Percentiles rank a stretch among this genome's conserved stretches.
Conservation (phyloP, 2,329 filamentous ascomycete genomes). For the Fusarium pseudoanthophilum region DNA sequence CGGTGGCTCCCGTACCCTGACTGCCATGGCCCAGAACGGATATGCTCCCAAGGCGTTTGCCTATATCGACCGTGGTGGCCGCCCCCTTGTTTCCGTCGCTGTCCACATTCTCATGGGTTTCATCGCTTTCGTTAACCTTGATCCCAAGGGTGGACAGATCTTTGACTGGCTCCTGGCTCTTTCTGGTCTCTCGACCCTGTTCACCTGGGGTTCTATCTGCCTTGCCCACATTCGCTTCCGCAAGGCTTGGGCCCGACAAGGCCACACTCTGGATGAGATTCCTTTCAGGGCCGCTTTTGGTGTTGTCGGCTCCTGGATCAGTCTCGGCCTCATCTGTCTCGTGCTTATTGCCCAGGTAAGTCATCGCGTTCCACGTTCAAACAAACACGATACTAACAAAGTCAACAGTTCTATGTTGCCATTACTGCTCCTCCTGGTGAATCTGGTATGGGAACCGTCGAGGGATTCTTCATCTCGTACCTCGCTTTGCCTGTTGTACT, state of each 20-base stretch:
- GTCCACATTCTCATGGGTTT: slow-evolving; percentile 59
- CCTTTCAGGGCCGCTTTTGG: slow-evolving; percentile 71
- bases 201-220: slow-evolving; percentile 74
- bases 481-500: slow-evolving; percentile 66
- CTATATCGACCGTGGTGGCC: slow-evolving; percentile 64
- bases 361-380: not conserved
- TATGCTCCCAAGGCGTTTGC: slow-evolving; percentile 64
- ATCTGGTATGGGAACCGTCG: slow-evolving; percentile 52
- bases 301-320: slow-evolving; percentile 71
- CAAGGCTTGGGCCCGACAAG: slow-evolving; percentile 66
- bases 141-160: slow-evolving; percentile 59
- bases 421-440: slow-evolving; percentile 51
- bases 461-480: slow-evolving; percentile 66
- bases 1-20: slow-evolving; percentile 65
- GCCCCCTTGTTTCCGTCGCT: slow-evolving; percentile 59
- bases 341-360: slow-evolving; percentile 65
- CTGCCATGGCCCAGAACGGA: slow-evolving; percentile 64
- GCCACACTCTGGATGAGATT: slow-evolving; percentile 73
- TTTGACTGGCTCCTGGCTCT: slow-evolving; percentile 74
- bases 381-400: slow-evolving; percentile 12
- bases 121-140: slow-evolving; percentile 60
- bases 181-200: slow-evolving; percentile 70
- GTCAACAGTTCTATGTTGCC: slow-evolving; percentile 60
- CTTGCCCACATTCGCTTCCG: slow-evolving; percentile 73
- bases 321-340: slow-evolving; percentile 66